phyloP scores from a whole-genome alignment of 1,284 basidiomycete species.

The Gomphus sp. region DNA sequence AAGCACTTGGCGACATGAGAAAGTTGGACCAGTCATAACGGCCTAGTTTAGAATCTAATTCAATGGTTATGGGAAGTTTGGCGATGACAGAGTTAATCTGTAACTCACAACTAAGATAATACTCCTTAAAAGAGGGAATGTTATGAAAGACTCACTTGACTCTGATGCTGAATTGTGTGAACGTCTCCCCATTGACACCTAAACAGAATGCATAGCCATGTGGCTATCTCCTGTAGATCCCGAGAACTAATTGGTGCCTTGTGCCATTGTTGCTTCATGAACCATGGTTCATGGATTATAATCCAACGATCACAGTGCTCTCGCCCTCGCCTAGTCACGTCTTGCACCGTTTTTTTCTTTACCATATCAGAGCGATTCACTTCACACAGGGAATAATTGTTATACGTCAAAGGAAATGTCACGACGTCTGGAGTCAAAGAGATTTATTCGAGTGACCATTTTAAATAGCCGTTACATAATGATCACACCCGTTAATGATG shows the following conservation, averaged over 20 bases:
- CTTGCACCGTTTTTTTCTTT: not conserved
- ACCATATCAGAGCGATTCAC: not conserved
- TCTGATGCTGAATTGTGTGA: constrained; percentile 2
- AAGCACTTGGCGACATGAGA: not conserved
- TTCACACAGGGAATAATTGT: no score
- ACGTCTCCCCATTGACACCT: not conserved
- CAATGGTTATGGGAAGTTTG: not conserved
- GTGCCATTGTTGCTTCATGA: not conserved
- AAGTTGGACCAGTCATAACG: constrained; percentile 2
- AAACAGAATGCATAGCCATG: not conserved
- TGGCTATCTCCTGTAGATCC: constrained; percentile 1
- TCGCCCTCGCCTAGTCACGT: not conserved
- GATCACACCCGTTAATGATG: no score
- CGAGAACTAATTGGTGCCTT: not conserved
- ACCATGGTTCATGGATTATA: constrained; percentile 6
- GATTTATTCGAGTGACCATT: no score
- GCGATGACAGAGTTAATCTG: constrained; percentile 1
- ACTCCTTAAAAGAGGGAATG: not conserved
- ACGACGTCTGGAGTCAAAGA: no score
- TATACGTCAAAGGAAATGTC: no score
- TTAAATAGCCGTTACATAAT: no score
- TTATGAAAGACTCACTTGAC: not conserved
- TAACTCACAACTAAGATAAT: not conserved
- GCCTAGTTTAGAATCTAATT: not conserved
- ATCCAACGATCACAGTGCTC: constrained; percentile 5